Percentiles rank a stretch among this genome's conserved stretches.
Evolutionary conservation across 306 rosid species (phyloP).

Genomic region (Clitoria ternatea): DNA sequence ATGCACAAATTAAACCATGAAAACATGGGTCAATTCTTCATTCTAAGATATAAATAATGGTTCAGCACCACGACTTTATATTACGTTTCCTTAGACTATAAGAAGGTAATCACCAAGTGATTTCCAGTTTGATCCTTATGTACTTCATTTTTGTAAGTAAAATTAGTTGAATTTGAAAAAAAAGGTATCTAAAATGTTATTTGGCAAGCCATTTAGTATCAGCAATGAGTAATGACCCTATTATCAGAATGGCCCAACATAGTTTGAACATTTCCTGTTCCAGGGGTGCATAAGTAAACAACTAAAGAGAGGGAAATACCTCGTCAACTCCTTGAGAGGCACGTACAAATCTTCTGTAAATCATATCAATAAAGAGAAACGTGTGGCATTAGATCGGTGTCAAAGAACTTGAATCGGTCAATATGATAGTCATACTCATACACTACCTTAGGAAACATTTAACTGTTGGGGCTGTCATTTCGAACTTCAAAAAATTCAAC

Average conservation of each 20-base stretch:
- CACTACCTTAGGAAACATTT: constrained; percentile 81
- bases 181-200: no score
- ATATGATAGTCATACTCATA: not conserved
- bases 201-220: no score
- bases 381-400: constrained; percentile 5
- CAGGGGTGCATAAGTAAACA: not conserved
- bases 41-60: no score
- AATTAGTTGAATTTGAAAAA: not conserved
- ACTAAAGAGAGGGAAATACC: constrained; percentile 32
- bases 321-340: constrained; percentile 83
- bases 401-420: not conserved
- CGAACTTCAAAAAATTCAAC: constrained; percentile 85
- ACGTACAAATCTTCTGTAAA: constrained; percentile 78
- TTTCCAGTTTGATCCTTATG: not conserved
- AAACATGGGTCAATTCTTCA: not conserved
- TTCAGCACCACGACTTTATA: not conserved
- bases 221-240: not conserved
- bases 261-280: not conserved
- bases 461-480: constrained; percentile 94
- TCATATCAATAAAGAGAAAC: not conserved
- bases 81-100: not conserved
- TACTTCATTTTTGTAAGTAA: no score
- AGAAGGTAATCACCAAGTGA: not conserved
- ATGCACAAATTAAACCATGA: not conserved
- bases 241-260: not conserved